Percentiles rank a stretch among this genome's conserved stretches.
Evolutionary conservation across 139 green algal genomes (phyloP).

Genomic region (Volvox reticuliferus): DNA sequence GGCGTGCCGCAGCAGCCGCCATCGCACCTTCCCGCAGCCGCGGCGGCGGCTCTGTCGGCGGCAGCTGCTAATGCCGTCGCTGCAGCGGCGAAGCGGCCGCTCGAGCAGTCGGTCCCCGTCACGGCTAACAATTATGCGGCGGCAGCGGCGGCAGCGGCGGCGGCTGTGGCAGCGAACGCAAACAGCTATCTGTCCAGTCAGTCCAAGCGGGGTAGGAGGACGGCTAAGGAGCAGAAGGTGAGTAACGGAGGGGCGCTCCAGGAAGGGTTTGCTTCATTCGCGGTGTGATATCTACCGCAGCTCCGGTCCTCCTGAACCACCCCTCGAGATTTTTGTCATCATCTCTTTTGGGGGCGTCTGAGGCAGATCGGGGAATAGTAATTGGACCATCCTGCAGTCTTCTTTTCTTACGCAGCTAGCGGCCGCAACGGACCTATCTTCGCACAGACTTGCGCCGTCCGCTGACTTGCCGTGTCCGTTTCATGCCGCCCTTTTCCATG

Average conservation of each 20-base stretch:
- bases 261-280: neutral
- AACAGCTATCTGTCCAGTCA: constrained; percentile 28
- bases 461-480: too few relatives aligned
- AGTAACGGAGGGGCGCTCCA: neutral
- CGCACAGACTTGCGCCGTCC: too few relatives aligned
- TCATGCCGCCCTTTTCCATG: too few relatives aligned
- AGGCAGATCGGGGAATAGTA: too few relatives aligned
- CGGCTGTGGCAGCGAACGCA: neutral
- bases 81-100: constrained; percentile 6
- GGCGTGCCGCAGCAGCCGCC: neutral
- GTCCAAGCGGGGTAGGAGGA: constrained; percentile 46
- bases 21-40: constrained; percentile 8
- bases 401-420: too few relatives aligned
- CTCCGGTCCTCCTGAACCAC: too few relatives aligned
- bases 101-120: neutral
- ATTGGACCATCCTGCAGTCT: too few relatives aligned
- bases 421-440: too few relatives aligned
- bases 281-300: neutral
- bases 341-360: too few relatives aligned
- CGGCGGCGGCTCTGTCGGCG: constrained; percentile 42
- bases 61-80: constrained; percentile 18
- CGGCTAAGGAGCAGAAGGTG: constrained; percentile 66
- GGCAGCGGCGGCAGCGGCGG: constrained; percentile 8
- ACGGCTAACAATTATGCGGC: neutral
- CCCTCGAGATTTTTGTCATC: too few relatives aligned